These are phyloP conservation scores for Conidiobolus incongruus DNA, from an alignment of 371 early-diverging fungal genomes.

Conservation along the genomic window DNA sequence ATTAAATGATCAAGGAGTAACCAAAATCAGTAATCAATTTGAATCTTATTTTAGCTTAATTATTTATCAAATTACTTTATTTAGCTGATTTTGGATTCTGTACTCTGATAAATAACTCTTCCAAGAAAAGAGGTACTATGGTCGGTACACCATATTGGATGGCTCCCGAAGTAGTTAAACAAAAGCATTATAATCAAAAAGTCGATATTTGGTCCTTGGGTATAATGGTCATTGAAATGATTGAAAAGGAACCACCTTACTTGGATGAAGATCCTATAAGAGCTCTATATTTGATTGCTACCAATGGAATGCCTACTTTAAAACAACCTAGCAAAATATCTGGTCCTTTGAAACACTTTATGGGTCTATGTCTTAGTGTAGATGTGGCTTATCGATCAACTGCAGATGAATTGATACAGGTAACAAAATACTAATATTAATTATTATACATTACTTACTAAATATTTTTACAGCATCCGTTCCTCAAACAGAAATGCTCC, in stretches of 20 bases:
- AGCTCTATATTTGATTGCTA: slow-evolving; percentile 88
- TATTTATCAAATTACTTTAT: not conserved
- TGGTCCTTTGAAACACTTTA: slow-evolving; percentile 61
- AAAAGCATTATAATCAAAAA: slow-evolving; percentile 71
- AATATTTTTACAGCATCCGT: slow-evolving; percentile 3
- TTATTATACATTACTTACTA: not conserved
- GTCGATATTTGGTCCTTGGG: slow-evolving; percentile 89
- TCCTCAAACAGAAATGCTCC: slow-evolving; percentile 2
- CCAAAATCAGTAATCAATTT: slow-evolving; percentile 58
- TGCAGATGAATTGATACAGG: slow-evolving; percentile 31
- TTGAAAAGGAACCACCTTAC: slow-evolving; percentile 95
- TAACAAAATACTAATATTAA: not conserved
- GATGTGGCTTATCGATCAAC: slow-evolving; percentile 74
- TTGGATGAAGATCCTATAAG: slow-evolving; percentile 84
- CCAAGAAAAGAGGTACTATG: slow-evolving; percentile 82
- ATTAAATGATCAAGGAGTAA: slow-evolving; percentile 60
- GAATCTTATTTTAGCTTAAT: not conserved
- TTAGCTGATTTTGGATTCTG: slow-evolving; percentile 84
- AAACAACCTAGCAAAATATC: slow-evolving; percentile 67
- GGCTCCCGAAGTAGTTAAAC: slow-evolving; percentile 84
- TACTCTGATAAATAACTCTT: slow-evolving; percentile 67
- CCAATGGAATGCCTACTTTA: slow-evolving; percentile 88
- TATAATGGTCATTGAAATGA: slow-evolving; percentile 95
- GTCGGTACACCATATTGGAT: slow-evolving; percentile 93
- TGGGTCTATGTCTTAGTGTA: slow-evolving; percentile 73